phyloP scores from a whole-genome alignment of 139 green algal species.

The Chlamydomonas incerta region DNA sequence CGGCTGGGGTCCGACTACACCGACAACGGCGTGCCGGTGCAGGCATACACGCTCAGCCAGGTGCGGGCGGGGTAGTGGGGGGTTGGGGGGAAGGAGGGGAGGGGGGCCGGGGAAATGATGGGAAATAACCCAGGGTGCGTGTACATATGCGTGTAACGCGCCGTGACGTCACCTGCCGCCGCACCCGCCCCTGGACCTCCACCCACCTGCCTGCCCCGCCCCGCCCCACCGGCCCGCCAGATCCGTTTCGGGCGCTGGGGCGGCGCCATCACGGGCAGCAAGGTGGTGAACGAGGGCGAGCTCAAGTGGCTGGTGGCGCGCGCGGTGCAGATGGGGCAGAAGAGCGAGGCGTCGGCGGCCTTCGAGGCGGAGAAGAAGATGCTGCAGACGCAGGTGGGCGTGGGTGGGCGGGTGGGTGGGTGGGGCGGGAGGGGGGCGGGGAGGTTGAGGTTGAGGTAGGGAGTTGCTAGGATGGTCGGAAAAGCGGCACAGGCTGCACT shows the following conservation, averaged over 20 bases:
- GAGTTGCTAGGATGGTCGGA: no score
- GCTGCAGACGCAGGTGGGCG: slow-evolving; percentile 40
- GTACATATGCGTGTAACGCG: neutral
- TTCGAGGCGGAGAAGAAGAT: slow-evolving; percentile 31
- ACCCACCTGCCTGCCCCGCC: no score
- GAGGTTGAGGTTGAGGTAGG: neutral
- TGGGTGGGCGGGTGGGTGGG: neutral
- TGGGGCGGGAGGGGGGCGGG: neutral
- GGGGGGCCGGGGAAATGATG: neutral
- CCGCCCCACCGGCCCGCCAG: neutral
- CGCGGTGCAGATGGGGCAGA: slow-evolving; percentile 46
- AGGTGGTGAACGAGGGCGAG: slow-evolving; percentile 51
- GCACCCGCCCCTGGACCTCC: no score
- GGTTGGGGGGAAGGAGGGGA: neutral
- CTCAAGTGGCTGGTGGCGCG: slow-evolving; percentile 51
- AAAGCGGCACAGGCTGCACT: no score
- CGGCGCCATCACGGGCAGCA: slow-evolving; percentile 47
- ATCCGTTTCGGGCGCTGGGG: slow-evolving; percentile 42
- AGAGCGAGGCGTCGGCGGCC: slow-evolving; percentile 14
- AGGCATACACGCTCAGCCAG: slow-evolving; percentile 37
- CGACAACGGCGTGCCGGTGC: slow-evolving; percentile 37
- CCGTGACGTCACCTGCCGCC: no score
- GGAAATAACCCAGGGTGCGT: neutral
- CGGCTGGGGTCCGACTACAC: slow-evolving; percentile 42
- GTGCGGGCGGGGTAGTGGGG: neutral